phyloP scores from a whole-genome alignment of 1,284 basidiomycete species.

The Trichosporon sp. region DNA sequence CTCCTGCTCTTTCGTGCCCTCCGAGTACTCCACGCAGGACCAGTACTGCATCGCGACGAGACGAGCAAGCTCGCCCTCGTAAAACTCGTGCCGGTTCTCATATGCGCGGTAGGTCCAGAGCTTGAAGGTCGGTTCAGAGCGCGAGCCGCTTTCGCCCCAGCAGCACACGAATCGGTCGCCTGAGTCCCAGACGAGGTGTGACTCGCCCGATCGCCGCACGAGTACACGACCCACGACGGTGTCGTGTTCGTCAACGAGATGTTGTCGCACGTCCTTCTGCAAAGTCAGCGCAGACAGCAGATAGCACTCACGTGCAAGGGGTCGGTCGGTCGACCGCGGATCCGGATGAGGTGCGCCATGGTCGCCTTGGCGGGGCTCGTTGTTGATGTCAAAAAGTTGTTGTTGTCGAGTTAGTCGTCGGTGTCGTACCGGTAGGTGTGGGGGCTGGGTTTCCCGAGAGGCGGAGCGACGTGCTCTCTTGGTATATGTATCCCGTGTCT shows the following conservation, averaged over 20 bases:
- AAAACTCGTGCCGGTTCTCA: conserved; percentile 14
- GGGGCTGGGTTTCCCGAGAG: neutral
- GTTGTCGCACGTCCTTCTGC: conserved; percentile 8
- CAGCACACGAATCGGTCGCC: conserved; percentile 13
- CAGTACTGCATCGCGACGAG: conserved; percentile 5
- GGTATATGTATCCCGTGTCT: neutral
- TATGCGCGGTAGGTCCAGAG: conserved; percentile 9
- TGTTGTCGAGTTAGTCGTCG: neutral
- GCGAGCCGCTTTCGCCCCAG: neutral
- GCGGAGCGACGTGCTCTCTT: neutral
- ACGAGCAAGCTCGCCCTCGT: neutral
- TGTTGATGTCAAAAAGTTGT: neutral
- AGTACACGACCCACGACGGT: neutral
- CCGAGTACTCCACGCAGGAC: conserved; percentile 8
- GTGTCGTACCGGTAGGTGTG: neutral
- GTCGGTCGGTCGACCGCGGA: conserved; percentile 7
- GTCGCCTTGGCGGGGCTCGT: neutral
- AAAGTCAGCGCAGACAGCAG: neutral
- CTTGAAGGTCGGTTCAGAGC: neutral
- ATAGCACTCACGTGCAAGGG: conserved; percentile 1
- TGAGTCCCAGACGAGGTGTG: conserved; percentile 3
- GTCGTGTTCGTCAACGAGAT: neutral
- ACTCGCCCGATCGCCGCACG: neutral
- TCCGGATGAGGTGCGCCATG: conserved; percentile 2
- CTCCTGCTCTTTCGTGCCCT: neutral